A percentile compares a stretch with the other conserved stretches of the same genome.
These are phyloP conservation scores for Cocos nucifera DNA, from an alignment of 176 grass and related monocot genomes.

Conservation along the genomic window DNA sequence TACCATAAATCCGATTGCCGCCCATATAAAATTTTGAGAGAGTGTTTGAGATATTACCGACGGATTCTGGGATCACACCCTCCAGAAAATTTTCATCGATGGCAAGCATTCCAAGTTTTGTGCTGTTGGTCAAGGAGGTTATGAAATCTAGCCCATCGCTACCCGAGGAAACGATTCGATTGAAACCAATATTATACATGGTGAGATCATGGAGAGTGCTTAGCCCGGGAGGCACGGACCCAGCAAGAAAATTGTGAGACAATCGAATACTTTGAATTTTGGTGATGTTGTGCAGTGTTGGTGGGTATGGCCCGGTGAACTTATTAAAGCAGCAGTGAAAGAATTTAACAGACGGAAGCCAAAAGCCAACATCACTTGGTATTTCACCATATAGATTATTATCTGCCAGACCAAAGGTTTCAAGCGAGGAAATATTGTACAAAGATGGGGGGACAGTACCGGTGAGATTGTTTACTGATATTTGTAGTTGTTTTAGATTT, in stretches of 20 bases:
- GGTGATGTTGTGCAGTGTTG: slow-evolving; percentile 36
- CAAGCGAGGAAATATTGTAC: slow-evolving; percentile 30
- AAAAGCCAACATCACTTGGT: slow-evolving; percentile 21
- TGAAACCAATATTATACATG: slow-evolving; percentile 28
- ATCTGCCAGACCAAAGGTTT: slow-evolving; percentile 12
- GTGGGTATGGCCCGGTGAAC: slow-evolving; percentile 27
- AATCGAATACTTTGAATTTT: slow-evolving; percentile 34
- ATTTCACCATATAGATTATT: slow-evolving; percentile 32
- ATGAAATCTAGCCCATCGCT: slow-evolving; percentile 13
- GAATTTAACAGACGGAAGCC: slow-evolving; percentile 18
- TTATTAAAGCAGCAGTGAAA: slow-evolving; percentile 29
- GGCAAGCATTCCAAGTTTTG: slow-evolving; percentile 21
- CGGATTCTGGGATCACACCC: slow-evolving; percentile 23
- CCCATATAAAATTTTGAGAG: slow-evolving; percentile 28
- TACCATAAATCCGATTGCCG: slow-evolving; percentile 25
- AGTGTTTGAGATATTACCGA: slow-evolving; percentile 32
- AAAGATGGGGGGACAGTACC: slow-evolving; percentile 21
- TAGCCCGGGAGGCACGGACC: slow-evolving; percentile 27
- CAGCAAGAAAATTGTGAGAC: slow-evolving; percentile 20
- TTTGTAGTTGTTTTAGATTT: slow-evolving; percentile 4
- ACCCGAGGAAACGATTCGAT: slow-evolving; percentile 13
- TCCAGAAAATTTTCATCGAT: slow-evolving; percentile 27
- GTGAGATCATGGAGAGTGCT: slow-evolving; percentile 21
- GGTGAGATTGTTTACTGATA: slow-evolving; percentile 29
- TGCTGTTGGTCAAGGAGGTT: slow-evolving; percentile 30